Evolutionary conservation across 345 rosid genomes (phyloP).

Genomic region (Sapria himalayana): DNA sequence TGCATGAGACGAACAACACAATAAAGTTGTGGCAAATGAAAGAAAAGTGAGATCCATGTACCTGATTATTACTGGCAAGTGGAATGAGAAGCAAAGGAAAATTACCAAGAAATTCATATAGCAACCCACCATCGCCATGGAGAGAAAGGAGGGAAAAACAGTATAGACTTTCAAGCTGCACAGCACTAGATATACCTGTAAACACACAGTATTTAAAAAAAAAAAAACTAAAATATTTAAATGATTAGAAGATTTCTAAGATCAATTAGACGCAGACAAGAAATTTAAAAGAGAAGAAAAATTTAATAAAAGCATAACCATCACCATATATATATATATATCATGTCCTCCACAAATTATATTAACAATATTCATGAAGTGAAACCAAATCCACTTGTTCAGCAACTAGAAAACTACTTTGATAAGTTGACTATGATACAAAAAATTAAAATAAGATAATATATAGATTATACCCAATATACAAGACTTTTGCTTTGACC

Average conservation of each 20-base stretch:
- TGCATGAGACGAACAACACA: conserved; percentile 1
- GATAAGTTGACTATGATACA: no score
- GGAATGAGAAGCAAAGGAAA: conserved; percentile 65
- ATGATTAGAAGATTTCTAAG: neutral
- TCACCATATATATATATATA: no score
- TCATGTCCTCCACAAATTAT: no score
- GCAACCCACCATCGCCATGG: conserved; percentile 28
- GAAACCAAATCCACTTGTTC: no score
- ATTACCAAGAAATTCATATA: conserved; percentile 37
- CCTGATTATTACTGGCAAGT: conserved; percentile 53
- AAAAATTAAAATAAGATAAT: no score
- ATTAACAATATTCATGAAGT: no score
- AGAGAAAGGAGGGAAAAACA: conserved; percentile 49
- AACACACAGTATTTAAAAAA: no score
- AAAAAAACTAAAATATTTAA: no score
- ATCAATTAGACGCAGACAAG: neutral
- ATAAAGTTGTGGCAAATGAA: neutral
- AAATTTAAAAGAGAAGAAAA: neutral
- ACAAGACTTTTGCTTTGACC: no score
- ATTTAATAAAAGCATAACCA: no score
- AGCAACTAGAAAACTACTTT: no score
- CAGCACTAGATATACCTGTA: conserved; percentile 38
- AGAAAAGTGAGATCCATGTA: conserved; percentile 7
- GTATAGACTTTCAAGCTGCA: conserved; percentile 58
- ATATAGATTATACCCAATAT: no score